Evolutionary conservation across 352 stramenopile genomes (phyloP).

Genomic region (Plasmopara muralis): DNA sequence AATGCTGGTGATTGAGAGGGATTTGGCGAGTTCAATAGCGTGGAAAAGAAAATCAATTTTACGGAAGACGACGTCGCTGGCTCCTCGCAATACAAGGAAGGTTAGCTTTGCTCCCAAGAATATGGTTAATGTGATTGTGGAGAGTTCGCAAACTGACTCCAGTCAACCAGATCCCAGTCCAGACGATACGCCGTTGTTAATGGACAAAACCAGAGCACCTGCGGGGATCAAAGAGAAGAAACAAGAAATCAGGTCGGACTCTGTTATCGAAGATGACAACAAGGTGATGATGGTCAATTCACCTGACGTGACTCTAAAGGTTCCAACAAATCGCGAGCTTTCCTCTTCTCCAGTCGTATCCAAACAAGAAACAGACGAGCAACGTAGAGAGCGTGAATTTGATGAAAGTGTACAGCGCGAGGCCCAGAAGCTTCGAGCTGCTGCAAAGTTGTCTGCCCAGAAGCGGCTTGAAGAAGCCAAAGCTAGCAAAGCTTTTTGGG

Average conservation of each 20-base stretch:
- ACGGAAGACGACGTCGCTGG: conserved; percentile 25
- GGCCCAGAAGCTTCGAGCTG: conserved; percentile 52
- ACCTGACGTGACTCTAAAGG: neutral
- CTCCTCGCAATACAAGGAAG: conserved; percentile 12
- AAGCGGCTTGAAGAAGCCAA: conserved; percentile 75
- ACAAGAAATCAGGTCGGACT: conserved; percentile 1
- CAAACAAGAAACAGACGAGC: conserved; percentile 26
- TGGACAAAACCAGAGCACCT: conserved; percentile 3
- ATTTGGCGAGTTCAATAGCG: conserved; percentile 13
- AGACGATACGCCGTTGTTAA: conserved; percentile 5
- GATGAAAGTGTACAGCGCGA: conserved; percentile 60
- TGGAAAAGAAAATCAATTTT: conserved; percentile 32
- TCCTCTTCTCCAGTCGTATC: neutral
- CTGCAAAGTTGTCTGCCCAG: conserved; percentile 59
- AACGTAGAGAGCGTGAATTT: conserved; percentile 45
- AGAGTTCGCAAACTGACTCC: conserved; percentile 19
- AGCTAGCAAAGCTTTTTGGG: conserved; percentile 54
- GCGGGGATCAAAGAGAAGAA: conserved; percentile 6
- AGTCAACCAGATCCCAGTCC: conserved; percentile 22
- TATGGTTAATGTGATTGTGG: conserved; percentile 22
- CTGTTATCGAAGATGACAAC: conserved; percentile 6
- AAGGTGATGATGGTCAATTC: conserved; percentile 7
- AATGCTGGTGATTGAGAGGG: conserved; percentile 13
- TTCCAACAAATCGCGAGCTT: conserved; percentile 1
- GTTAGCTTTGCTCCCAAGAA: conserved; percentile 29